Base-by-base conservation (phyloP, 345 rosid species). In the Microcos paniculata region DNA sequence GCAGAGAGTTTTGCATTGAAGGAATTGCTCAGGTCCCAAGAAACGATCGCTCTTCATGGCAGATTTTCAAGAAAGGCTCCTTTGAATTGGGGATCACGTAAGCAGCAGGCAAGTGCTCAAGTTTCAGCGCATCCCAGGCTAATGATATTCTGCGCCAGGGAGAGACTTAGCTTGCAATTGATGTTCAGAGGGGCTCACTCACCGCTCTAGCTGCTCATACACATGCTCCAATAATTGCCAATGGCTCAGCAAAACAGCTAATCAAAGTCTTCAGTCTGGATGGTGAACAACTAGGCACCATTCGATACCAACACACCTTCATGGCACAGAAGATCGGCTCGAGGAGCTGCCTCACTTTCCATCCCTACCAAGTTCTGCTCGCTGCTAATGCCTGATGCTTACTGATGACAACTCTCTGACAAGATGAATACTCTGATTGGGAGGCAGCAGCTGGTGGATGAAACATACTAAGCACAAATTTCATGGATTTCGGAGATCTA, bases 321-420 rank as follows among this genome's bases (percentile, higher is more conserved):
- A 92, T 96, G 98, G 97, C 94, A 79, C 99, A 87, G 91, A 96
- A 91, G 86, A 96, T 96, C 33, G 98, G 97, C 78, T 90, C 99
- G 1, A 97, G 94, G 43, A 88, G 92, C 86, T 90, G 98, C 84
- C 99, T 96, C 59, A 58, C 94, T 4, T 94, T 94, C 90, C 99
- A 94, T 86, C 99, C 99, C 9, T 96, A 92, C 83, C 88, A 92
- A 80, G 89, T 94, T n/a, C 84, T 89, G 56, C 95, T 96, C 28
- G 95, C 97, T 76, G 97, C 99, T 42, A 98, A 98, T 65, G 87
- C 92, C 94, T 7, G 98, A 96, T 82, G 86, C 97, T 18, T 80
- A 84, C 91, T 13, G 90, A 91, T 61, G 94, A 90, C 74, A 85
- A 78, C 72, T 71, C 85, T 9, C 87, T 79, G 78, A 83, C 88